Evolutionary conservation across 495 filamentous ascomycete genomes (phyloP).

Genomic region (Tetracladium marchalianum): DNA sequence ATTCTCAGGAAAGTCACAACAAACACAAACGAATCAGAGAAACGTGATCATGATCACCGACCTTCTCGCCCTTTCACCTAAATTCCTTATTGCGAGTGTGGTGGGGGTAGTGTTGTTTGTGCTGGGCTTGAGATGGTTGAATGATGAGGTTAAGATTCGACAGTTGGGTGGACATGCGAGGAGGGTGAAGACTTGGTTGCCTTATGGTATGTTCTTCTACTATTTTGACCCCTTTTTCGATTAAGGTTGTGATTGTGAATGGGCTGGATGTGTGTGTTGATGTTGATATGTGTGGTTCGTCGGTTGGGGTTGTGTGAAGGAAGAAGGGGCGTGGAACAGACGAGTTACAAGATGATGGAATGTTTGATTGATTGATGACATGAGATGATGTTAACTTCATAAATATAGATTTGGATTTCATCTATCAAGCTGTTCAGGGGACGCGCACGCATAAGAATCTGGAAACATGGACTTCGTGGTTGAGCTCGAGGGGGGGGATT

Average conservation of each 20-base stretch:
- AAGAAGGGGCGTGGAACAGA: too few relatives aligned
- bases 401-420: conserved; percentile 31
- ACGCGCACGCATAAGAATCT: conserved; percentile 43
- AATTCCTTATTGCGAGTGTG: conserved; percentile 18
- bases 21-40: too few relatives aligned
- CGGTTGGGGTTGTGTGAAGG: too few relatives aligned
- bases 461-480: conserved; percentile 46
- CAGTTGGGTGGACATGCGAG: conserved; percentile 29
- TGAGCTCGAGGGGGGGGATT: conserved; percentile 23
- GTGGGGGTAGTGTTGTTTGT: conserved; percentile 21
- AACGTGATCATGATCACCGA: conserved; percentile 18
- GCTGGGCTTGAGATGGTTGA: conserved; percentile 13
- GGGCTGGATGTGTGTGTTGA: too few relatives aligned
- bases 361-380: too few relatives aligned
- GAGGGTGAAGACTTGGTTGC: conserved; percentile 15
- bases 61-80: conserved; percentile 28
- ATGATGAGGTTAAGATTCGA: conserved; percentile 29
- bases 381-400: too few relatives aligned
- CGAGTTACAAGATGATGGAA: too few relatives aligned
- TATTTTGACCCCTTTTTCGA: not conserved
- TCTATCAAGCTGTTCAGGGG: conserved; percentile 40
- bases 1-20: too few relatives aligned
- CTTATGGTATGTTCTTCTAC: conserved; percentile 20
- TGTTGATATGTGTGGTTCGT: too few relatives aligned
- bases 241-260: not conserved